Evolutionary conservation across 495 filamentous ascomycete genomes (phyloP).

Genomic region (Physcia stellaris): DNA sequence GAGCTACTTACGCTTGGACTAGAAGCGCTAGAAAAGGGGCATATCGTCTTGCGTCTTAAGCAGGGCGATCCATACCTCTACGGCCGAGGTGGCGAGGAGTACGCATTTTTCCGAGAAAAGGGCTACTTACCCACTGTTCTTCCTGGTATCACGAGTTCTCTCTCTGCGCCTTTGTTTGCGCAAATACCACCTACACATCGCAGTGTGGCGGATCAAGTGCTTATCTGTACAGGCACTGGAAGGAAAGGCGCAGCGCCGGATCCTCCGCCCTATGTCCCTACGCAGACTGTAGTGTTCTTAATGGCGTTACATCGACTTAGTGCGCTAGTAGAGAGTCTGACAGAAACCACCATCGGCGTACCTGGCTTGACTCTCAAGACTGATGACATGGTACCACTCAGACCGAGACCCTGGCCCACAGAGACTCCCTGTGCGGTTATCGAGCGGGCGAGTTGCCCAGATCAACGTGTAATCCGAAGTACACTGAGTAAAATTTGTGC

Average conservation of each 20-base stretch:
- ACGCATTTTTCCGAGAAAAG: conserved; percentile 62
- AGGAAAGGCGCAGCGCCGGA: conserved; percentile 73
- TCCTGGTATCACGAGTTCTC: conserved; percentile 78
- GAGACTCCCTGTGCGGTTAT: conserved; percentile 80
- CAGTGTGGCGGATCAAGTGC: conserved; percentile 77
- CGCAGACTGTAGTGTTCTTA: conserved; percentile 81
- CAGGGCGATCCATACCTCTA: conserved; percentile 96
- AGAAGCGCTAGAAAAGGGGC: conserved; percentile 52
- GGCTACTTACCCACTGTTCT: conserved; percentile 63
- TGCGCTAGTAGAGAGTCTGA: conserved; percentile 51
- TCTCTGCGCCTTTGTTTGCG: conserved; percentile 80
- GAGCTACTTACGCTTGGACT: conserved; percentile 77
- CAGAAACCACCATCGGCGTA: conserved; percentile 11
- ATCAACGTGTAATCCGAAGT: conserved; percentile 84
- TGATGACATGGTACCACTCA: conserved; percentile 7
- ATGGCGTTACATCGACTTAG: conserved; percentile 85
- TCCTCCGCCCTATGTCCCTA: conserved; percentile 63
- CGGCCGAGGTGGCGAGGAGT: conserved; percentile 86
- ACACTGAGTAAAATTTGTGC: conserved; percentile 64
- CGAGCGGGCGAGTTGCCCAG: conserved; percentile 85
- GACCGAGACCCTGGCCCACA: conserved; percentile 28
- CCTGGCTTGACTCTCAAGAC: not conserved
- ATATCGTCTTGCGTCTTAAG: conserved; percentile 77
- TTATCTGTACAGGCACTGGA: conserved; percentile 90
- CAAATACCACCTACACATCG: conserved; percentile 79